Evolutionary conservation across 768 basidiomycete species (phyloP).

Genomic region (Calvatia gigantea): DNA sequence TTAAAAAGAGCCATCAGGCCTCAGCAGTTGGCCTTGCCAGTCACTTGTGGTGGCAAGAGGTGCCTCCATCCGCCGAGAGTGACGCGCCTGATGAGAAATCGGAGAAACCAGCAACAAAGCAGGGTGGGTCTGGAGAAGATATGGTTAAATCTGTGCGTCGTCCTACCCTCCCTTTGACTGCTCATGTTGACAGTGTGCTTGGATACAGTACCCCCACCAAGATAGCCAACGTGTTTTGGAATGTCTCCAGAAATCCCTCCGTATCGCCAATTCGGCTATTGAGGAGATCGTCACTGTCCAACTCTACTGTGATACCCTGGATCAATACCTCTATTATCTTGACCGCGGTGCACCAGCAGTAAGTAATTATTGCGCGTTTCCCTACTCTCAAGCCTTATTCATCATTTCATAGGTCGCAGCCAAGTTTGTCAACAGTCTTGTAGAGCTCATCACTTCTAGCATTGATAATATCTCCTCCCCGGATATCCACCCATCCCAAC

Average conservation of each 20-base stretch:
- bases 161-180: not conserved
- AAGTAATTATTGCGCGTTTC: constrained; percentile 25
- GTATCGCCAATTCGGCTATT: constrained; percentile 94
- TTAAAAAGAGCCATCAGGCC: constrained; percentile 98
- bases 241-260: constrained; percentile 93
- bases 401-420: constrained; percentile 72
- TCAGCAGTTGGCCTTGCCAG: constrained; percentile 93
- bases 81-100: constrained; percentile 26
- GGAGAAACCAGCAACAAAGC: constrained; percentile 36
- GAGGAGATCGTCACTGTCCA: constrained; percentile 97
- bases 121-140: constrained; percentile 40
- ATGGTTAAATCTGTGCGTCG: constrained; percentile 52
- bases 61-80: constrained; percentile 32
- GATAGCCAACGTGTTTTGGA: constrained; percentile 98
- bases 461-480: constrained; percentile 89
- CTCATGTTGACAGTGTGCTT: constrained; percentile 4
- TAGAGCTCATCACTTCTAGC: constrained; percentile 91
- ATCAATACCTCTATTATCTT: constrained; percentile 94
- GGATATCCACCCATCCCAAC: constrained; percentile 84
- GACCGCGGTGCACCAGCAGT: constrained; percentile 92
- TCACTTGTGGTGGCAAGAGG: constrained; percentile 98
- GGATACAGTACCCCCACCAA: constrained; percentile 70
- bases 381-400: not conserved
- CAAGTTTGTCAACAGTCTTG: constrained; percentile 94
- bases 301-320: constrained; percentile 93